These are phyloP conservation scores for Fragaria ananassa DNA, from an alignment of 306 rosid species.

Conservation along the genomic window DNA sequence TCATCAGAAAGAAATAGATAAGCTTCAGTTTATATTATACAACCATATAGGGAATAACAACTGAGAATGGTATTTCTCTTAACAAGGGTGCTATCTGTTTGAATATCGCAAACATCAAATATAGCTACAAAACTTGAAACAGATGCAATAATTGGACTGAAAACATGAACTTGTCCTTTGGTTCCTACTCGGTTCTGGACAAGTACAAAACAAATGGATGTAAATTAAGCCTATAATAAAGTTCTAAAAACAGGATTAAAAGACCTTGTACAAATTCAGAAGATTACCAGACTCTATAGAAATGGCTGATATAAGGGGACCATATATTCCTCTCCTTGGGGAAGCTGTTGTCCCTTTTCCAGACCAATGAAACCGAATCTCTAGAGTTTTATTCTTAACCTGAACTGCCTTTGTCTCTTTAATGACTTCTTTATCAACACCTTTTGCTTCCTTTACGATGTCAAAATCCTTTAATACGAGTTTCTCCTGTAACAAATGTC, in stretches of 20 bases:
- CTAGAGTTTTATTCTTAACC: conserved; percentile 15
- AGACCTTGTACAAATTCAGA: not conserved
- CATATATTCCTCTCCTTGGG: conserved; percentile 12
- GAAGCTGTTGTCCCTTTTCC: conserved; percentile 23
- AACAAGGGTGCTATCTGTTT: not conserved
- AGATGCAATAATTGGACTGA: not conserved
- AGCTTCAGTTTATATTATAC: not conserved
- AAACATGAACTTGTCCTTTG: not conserved
- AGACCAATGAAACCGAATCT: conserved; percentile 25
- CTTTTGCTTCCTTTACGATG: conserved; percentile 37
- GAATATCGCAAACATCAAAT: not conserved
- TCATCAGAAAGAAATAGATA: not conserved
- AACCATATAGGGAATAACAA: not conserved
- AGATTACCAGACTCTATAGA: conserved; percentile 1
- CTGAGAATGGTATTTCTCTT: not conserved
- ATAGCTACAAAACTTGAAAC: not conserved
- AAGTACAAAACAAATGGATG: not conserved
- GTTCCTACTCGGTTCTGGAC: not conserved
- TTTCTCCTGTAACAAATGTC: conserved; percentile 34
- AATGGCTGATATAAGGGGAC: conserved; percentile 29
- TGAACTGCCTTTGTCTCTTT: conserved; percentile 1
- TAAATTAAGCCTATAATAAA: not conserved
- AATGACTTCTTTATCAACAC: conserved; percentile 31
- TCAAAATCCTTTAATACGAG: conserved; percentile 41
- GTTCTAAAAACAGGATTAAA: not conserved